Evolutionary conservation across 2,329 filamentous ascomycete genomes (phyloP), one percentile per base, ranked within the genome.

Genomic region (Cladophialophora bantiana): DNA sequence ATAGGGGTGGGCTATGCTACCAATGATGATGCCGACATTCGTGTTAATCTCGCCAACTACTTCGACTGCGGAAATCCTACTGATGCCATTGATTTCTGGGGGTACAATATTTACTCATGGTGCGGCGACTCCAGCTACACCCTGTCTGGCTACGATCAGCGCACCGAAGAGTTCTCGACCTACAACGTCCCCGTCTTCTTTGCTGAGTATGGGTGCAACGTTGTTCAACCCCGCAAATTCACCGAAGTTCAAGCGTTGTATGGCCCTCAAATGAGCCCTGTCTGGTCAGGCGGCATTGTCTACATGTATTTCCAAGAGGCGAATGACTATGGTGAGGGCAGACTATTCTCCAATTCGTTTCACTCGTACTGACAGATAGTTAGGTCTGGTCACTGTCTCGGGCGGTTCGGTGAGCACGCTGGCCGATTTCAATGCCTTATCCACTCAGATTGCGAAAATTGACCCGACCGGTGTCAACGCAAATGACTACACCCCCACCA

Each of bases 21-120:
- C 80, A 95, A 96, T 80, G 95, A 98, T 74, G 94, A 97, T 79
- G 86, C 88, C 48, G 85, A 88, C 26, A 96, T 97, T 74, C 92
- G 95, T 79, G 85, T 85, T 71, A 84, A 93, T 75, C 88, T 98
- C 76, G 92, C 93, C 73, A 83, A 93, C 77, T 99, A 96, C 86
- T 97, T 99, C 83, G 94, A 97, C 85, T 99, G 95, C 77, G 92
- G 94, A 64, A 79, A 87, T 68, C 77, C 83, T 38, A 82, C 83
- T 7, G 80, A 81, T 76, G 79, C 90, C 68, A 97, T 98, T 72
- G 95, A 99, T 81, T 98, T 96, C 85, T 99, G 94, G 92, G 95
- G 95, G 67, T 98, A 98, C 90, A 99, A 99, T 86, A 97, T 98
- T 83, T 99, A 99, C 86, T 96, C 94, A 61, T 99, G 95, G 95